These are phyloP conservation scores for Taphrina wiesneri DNA, from an alignment of 1,139 yeast species.

Conservation along the genomic window DNA sequence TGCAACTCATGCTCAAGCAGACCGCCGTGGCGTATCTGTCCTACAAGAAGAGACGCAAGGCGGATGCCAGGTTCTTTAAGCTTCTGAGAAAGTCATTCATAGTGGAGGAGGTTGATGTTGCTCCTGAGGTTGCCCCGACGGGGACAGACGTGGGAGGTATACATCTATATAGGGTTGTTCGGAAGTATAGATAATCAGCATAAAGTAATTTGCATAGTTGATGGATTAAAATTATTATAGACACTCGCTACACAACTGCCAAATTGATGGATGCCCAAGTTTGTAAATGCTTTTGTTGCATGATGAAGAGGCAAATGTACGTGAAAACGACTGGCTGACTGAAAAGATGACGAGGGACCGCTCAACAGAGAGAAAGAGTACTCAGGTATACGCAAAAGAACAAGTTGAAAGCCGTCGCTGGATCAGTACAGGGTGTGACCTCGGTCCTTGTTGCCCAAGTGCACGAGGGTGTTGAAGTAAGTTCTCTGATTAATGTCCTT, in stretches of 20 bases:
- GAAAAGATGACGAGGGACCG: background rate
- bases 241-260: background rate
- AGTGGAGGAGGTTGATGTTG: background rate
- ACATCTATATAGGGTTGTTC: background rate
- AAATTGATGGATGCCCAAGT: background rate
- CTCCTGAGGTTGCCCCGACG: too few relatives aligned
- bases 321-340: background rate
- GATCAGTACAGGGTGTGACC: slow-evolving; percentile 12
- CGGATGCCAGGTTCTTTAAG: slow-evolving; percentile 15
- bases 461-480: slow-evolving; percentile 20
- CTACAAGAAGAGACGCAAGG: slow-evolving; percentile 27
- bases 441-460: slow-evolving; percentile 6
- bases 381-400: background rate
- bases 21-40: slow-evolving; percentile 14
- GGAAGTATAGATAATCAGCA: background rate
- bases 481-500: slow-evolving; percentile 16
- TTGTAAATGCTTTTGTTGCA: background rate
- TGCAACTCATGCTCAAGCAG: background rate
- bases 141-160: background rate
- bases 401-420: background rate
- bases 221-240: background rate
- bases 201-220: too few relatives aligned
- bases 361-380: background rate
- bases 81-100: slow-evolving; percentile 2
- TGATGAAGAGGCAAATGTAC: too few relatives aligned